Percentiles rank a stretch among this genome's conserved stretches.
These are phyloP conservation scores for Talaromyces nanjingensis DNA, from an alignment of 495 filamentous ascomycete species.

Conservation along the genomic window DNA sequence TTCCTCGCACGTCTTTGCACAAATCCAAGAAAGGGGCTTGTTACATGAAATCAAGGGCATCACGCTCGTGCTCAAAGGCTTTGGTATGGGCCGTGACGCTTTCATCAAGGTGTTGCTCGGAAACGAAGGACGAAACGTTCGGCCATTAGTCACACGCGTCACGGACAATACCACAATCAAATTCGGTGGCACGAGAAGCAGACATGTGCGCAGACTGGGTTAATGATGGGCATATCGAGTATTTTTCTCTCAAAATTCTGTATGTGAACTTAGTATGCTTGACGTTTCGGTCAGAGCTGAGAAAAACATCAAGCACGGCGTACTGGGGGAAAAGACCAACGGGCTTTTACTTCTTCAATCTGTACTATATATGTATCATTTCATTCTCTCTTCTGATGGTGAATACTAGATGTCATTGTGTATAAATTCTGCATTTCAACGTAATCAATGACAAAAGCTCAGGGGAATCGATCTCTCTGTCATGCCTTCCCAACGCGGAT, in stretches of 20 bases:
- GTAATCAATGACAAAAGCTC: not conserved
- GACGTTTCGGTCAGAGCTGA: not conserved
- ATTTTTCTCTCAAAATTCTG: not conserved
- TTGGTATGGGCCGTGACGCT: constrained; percentile 78
- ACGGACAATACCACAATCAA: constrained; percentile 82
- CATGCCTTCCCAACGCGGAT: constrained; percentile 1
- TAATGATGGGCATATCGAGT: constrained; percentile 20
- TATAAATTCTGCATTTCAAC: not conserved
- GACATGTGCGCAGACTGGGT: constrained; percentile 73
- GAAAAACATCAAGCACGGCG: not conserved
- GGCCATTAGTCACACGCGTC: constrained; percentile 64
- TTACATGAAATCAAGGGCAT: constrained; percentile 51
- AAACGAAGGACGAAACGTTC: constrained; percentile 67
- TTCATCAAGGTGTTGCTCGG: constrained; percentile 83
- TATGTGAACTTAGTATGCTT: not conserved
- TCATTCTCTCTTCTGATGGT: not conserved
- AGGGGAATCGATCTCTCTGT: not conserved
- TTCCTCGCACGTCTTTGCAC: constrained; percentile 64
- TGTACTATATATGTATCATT: not conserved
- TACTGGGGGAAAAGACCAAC: not conserved
- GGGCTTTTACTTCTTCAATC: not conserved
- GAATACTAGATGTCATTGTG: not conserved
- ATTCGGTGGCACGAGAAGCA: constrained; percentile 89
- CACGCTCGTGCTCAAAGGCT: constrained; percentile 76
- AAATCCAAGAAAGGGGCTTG: constrained; percentile 67